Evolutionary conservation across 306 rosid species (phyloP), one percentile per base, ranked within the genome.

Genomic region (Vigna trinervia): DNA sequence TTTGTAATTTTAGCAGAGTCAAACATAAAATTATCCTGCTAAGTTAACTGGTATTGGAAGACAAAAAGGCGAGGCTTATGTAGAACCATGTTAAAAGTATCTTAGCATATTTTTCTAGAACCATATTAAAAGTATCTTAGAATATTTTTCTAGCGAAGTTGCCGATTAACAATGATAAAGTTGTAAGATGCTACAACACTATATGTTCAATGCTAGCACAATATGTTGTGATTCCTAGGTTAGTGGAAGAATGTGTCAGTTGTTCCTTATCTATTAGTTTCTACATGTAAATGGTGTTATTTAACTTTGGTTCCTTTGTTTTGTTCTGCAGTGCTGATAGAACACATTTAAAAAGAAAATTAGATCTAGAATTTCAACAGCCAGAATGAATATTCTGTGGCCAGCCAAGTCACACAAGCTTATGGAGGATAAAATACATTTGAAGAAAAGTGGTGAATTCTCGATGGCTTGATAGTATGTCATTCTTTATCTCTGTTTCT

Each of bases 281-380:
- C 45, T 71, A 34, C 60, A 64, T 36, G 48, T 20, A 11, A 65
- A 64, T 57, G 56, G 66, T 47, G 46, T 71, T 69, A 28, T n/a
- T 26, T 26, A 56, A 19, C 23, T 54, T 60, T 75, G 23, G 76
- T 78, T 69, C 60, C 30, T 57, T 71, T 23, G 65, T 64, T 57
- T 74, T 69, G 54, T 69, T 79, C 28, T 82, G 81, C 88, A 93
- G 98, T 83, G 93, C 93, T 84, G 98, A 93, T 78, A 82, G 93
- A 82, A 84, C 96, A 51, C 91, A 88, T 82, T 84, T 91, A 46
- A 93, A 93, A 84, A 84, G 98, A 79, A 93, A 93, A 82, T 74
- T 91, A 84, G 98, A 91, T 83, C 89, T 93, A 22, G 98, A 93
- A 72, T 93, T 91, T 85, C 88, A 88, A 76, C 89, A 65, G 15